phyloP scores from a whole-genome alignment of 2,329 filamentous ascomycete species.

The Xylariaceae sp. region DNA sequence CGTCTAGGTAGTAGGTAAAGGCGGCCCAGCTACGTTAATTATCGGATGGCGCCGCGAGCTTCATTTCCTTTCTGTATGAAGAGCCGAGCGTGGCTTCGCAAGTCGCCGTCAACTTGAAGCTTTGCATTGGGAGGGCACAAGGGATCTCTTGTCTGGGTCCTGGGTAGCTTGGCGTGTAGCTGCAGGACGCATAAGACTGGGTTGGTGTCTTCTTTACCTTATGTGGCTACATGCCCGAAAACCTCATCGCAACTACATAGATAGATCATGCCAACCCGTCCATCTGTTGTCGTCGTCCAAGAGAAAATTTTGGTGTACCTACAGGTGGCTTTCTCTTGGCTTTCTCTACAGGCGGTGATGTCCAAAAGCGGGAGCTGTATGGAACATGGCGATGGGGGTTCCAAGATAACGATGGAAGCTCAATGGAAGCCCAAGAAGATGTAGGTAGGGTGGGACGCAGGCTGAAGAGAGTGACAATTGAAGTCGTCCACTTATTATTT shows the following conservation, averaged over 20 bases:
- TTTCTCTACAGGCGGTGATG: slow-evolving; percentile 28
- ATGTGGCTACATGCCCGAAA: slow-evolving; percentile 25
- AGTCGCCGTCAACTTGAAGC: not conserved
- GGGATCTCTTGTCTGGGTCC: slow-evolving; percentile 1
- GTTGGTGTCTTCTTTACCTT: slow-evolving; percentile 19
- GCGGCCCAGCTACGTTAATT: not conserved
- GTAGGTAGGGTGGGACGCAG: not conserved
- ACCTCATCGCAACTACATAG: slow-evolving; percentile 18
- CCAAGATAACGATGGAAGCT: slow-evolving; percentile 45
- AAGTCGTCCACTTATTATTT: slow-evolving; percentile 10
- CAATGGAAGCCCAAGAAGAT: slow-evolving; percentile 36
- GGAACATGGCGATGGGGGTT: slow-evolving; percentile 39
- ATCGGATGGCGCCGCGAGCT: slow-evolving; percentile 14
- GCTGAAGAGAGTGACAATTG: not conserved
- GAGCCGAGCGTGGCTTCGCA: slow-evolving; percentile 3
- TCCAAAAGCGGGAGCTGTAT: slow-evolving; percentile 45
- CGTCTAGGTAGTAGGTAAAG: slow-evolving; percentile 1
- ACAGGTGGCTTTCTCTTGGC: slow-evolving; percentile 27
- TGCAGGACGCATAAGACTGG: slow-evolving; percentile 22
- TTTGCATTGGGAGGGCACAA: slow-evolving; percentile 2
- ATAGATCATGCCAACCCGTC: slow-evolving; percentile 9
- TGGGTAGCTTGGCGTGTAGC: slow-evolving; percentile 18
- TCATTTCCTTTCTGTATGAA: slow-evolving; percentile 4
- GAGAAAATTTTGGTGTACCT: slow-evolving; percentile 16
- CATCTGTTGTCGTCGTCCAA: slow-evolving; percentile 4